These are phyloP conservation scores for Capsicum rhomboideum DNA, from an alignment of 257 asterid genomes.

Conservation along the genomic window DNA sequence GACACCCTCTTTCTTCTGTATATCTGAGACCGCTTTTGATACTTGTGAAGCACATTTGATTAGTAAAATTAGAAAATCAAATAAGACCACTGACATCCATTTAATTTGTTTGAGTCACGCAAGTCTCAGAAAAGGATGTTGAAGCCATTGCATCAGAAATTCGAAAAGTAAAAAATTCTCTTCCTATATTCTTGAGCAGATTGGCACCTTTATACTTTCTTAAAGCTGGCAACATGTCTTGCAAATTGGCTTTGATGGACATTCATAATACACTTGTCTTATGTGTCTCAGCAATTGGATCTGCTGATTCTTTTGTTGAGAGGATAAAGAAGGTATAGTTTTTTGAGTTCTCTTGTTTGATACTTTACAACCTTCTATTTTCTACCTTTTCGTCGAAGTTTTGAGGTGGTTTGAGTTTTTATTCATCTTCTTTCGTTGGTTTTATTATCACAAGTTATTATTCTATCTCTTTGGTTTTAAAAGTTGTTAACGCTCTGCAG, in stretches of 20 bases:
- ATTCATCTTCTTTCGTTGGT: background rate
- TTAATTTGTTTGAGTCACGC: conserved; percentile 8
- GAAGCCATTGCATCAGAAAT: conserved; percentile 46
- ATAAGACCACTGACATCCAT: background rate
- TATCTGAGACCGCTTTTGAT: background rate
- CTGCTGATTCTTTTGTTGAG: conserved; percentile 65
- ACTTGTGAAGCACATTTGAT: background rate
- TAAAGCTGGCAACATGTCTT: conserved; percentile 32
- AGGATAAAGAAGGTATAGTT: conserved; percentile 45
- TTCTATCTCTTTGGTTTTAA: background rate
- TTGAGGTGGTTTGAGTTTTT: background rate
- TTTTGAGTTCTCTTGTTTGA: background rate
- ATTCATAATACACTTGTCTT: conserved; percentile 32
- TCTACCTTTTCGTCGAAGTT: background rate
- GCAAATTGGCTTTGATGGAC: conserved; percentile 31
- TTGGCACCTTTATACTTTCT: conserved; percentile 66
- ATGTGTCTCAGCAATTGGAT: conserved; percentile 85
- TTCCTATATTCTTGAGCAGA: conserved; percentile 53
- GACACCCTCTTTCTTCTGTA: background rate
- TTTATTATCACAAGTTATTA: background rate
- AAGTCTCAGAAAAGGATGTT: conserved; percentile 43
- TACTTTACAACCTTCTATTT: background rate
- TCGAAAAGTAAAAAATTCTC: conserved; percentile 22
- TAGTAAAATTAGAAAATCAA: background rate
- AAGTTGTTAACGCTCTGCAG: conserved; percentile 34